Percentiles rank a stretch among this genome's conserved stretches.
Conservation (phyloP, 192 early-diverging fungal genomes). For the Umbelopsis vinacea region DNA sequence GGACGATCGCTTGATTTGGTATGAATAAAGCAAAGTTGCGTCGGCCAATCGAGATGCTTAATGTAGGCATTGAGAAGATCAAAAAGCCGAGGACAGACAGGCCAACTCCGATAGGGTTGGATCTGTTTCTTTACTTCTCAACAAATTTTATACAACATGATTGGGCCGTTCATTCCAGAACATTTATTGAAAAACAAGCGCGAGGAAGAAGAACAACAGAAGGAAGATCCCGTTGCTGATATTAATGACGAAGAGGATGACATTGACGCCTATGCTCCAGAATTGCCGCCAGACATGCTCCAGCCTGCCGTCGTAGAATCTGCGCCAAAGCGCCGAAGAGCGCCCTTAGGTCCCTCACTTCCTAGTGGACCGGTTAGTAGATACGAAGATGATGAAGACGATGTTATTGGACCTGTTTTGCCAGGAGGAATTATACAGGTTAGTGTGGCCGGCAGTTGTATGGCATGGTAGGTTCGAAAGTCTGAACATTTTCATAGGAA, state of each 20-base stretch:
- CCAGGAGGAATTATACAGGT: constrained; percentile 24
- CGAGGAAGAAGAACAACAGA: neutral
- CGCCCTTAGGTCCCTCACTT: constrained; percentile 27
- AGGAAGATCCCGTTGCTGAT: neutral
- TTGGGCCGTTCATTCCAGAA: constrained; percentile 29
- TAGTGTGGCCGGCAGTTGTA: neutral
- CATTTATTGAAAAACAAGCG: constrained; percentile 25
- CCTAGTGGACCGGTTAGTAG: constrained; percentile 19
- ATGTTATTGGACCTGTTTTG: constrained; percentile 31
- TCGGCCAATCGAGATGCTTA: constrained; percentile 16
- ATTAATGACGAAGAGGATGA: constrained; percentile 6
- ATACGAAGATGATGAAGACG: constrained; percentile 30
- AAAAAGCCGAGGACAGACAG: neutral
- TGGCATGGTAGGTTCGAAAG: neutral
- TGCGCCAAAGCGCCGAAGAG: constrained; percentile 20
- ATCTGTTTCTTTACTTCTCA: neutral
- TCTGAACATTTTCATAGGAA: no score
- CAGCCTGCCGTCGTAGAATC: neutral
- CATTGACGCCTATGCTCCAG: constrained; percentile 35
- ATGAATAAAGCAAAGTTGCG: constrained; percentile 16
- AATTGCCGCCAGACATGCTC: constrained; percentile 36
- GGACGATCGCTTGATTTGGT: constrained; percentile 1
- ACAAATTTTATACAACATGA: neutral
- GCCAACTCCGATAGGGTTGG: neutral
- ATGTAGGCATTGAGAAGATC: neutral